Evolutionary conservation across 2,329 filamentous ascomycete species (phyloP), one percentile per base, ranked within the genome.

Genomic region (Dactylellina leptospora): DNA sequence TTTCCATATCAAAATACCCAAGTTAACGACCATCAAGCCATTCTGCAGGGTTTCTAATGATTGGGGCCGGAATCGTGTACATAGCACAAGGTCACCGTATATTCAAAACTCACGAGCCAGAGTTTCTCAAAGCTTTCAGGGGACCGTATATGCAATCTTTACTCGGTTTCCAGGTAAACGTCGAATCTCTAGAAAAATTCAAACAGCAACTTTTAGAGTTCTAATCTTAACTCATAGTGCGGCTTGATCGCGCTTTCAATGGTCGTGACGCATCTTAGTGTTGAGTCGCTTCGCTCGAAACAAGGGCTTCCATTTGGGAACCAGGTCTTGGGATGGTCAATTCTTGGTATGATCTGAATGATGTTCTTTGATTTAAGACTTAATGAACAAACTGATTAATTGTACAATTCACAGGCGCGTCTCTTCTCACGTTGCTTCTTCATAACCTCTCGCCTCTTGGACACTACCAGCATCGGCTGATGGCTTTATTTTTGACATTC

Each of bases 401-500:
- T 20, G 13, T 4, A 28, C 4, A 48, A 25, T 16, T 13, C 25
- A 9, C 6, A 91, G 88, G 90, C 27, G 78, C 85, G 1, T 96
- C 95, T 0, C 81, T 97, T 13, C 79, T 89, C 4, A 85, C 96
- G 78, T 93, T 95, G 1, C 85, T 96, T 74, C 83, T 90, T n/a
- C 91, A 97, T 79, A 86, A 88, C 20, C 77, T 96, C 1, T 88
- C 90, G 74, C 89, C 92, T 0, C 95, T 91, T 79, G 89, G 84
- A 75, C 88, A 97, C 81, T 97, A 97, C 79, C 86, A 97, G 75
- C 93, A 97, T 79, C 88, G 93, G 22, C 83, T 99, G 2, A 85
- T 93, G 75, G 86, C 96, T 76, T 88, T 97, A 59, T 99, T 97
- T 82, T 84, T 99, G 51, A 90, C 93, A 3, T 97, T 96, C 78